A percentile compares a stretch with the other conserved stretches of the same genome.
Conservation (phyloP, 1,284 basidiomycete genomes). For the Pyrrhoderma noxium region DNA sequence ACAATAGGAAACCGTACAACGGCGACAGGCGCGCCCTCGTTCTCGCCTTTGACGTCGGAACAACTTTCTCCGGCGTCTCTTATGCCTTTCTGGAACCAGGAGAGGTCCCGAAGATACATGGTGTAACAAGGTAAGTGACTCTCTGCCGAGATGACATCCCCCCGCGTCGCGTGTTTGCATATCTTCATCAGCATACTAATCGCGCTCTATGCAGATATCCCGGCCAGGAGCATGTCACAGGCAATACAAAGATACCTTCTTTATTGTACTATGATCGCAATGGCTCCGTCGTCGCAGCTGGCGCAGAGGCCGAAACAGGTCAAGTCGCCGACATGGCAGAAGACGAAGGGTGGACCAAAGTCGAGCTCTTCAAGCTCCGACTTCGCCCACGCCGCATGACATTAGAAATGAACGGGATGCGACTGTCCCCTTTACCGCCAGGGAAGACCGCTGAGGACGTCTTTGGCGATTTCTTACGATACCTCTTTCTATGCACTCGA, state of each 20-base stretch:
- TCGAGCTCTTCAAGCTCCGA: slow-evolving; percentile 72
- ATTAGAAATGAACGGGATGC: slow-evolving; percentile 75
- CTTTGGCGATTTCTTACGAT: slow-evolving; percentile 69
- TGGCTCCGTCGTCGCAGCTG: slow-evolving; percentile 59
- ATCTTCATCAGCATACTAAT: slow-evolving; percentile 8
- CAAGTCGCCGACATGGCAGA: slow-evolving; percentile 56
- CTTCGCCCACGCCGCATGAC: slow-evolving; percentile 67
- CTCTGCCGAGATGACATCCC: too few species aligned
- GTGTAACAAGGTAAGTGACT: slow-evolving; percentile 54
- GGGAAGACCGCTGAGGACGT: slow-evolving; percentile 61
- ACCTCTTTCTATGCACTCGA: slow-evolving; percentile 63
- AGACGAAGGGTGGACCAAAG: slow-evolving; percentile 66
- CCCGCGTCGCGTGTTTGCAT: too few species aligned
- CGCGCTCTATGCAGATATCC: slow-evolving; percentile 47
- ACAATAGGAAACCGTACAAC: slow-evolving; percentile 64
- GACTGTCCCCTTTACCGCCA: slow-evolving; percentile 55
- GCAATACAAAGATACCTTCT: slow-evolving; percentile 74
- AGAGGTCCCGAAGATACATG: slow-evolving; percentile 65
- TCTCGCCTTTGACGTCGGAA: slow-evolving; percentile 69
- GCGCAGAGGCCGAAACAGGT: slow-evolving; percentile 63
- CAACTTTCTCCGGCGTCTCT: slow-evolving; percentile 69
- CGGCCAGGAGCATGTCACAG: slow-evolving; percentile 76
- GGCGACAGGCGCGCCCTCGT: slow-evolving; percentile 57
- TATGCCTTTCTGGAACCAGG: slow-evolving; percentile 71
- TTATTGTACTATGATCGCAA: slow-evolving; percentile 61